phyloP scores from a whole-genome alignment of 2,329 filamentous ascomycete genomes.

The Monilinia fructicola region DNA sequence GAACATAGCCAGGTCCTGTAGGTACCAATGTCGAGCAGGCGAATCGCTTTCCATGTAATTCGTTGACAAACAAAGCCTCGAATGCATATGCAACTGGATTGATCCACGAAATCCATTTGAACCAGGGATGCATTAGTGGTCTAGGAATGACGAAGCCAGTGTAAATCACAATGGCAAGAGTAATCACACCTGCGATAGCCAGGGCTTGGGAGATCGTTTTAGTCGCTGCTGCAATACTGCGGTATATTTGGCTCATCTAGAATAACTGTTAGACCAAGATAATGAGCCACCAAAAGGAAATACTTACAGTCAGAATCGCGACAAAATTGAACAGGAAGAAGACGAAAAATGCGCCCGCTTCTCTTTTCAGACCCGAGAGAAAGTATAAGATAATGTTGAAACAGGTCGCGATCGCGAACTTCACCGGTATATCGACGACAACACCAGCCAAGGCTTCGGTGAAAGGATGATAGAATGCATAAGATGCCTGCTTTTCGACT shows the following conservation, averaged over 20 bases:
- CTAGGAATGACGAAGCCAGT: slow-evolving; percentile 46
- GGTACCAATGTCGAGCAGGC: slow-evolving; percentile 48
- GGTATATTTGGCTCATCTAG: slow-evolving; percentile 68
- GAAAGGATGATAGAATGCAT: slow-evolving; percentile 87
- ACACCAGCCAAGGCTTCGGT: slow-evolving; percentile 86
- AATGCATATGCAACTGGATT: slow-evolving; percentile 69
- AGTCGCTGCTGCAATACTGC: slow-evolving; percentile 71
- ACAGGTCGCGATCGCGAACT: slow-evolving; percentile 67
- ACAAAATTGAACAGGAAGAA: slow-evolving; percentile 52
- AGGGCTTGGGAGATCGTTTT: slow-evolving; percentile 67
- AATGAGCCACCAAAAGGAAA: slow-evolving; percentile 49
- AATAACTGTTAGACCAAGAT: slow-evolving; percentile 64
- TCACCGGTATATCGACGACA: slow-evolving; percentile 83
- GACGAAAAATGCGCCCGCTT: slow-evolving; percentile 79
- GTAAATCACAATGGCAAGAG: slow-evolving; percentile 39
- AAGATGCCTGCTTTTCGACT: slow-evolving; percentile 85
- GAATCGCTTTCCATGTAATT: slow-evolving; percentile 79
- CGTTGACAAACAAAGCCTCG: slow-evolving; percentile 78
- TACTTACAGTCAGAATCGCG: slow-evolving; percentile 58
- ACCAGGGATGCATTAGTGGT: slow-evolving; percentile 66
- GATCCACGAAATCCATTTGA: slow-evolving; percentile 62
- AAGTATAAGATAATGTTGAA: slow-evolving; percentile 88
- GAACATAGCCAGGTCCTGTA: slow-evolving; percentile 43
- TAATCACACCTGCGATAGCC: slow-evolving; percentile 58
- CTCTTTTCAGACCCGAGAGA: slow-evolving; percentile 67